Evolutionary conservation across 306 rosid species (phyloP), one percentile per base, ranked within the genome.

Genomic region (Alnus rubra): DNA sequence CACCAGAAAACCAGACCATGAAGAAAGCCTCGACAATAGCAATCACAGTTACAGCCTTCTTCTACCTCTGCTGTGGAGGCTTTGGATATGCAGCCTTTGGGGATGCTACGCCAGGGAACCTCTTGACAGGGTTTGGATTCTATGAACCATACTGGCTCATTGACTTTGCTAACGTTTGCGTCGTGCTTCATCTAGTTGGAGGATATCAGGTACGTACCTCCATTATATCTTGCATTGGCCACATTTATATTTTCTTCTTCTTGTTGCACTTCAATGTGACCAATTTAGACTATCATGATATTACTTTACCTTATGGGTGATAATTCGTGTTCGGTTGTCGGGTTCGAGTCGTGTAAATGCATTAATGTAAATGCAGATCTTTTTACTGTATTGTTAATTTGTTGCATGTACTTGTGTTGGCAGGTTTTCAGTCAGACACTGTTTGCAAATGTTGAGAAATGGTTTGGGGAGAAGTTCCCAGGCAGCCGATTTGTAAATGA

Each of bases 51-150:
- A 89, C 94, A 33, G 89, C 96, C 23, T 53, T 86, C 69, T 90
- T 93, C 86, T 93, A 90, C 86, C 80, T 93, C 47, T 82, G 81
- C 9, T 93, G 96, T 51, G 97, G 94, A 48, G 81, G 91, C 58
- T 67, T 71, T 52, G 97, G 97, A 50, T 92, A 91, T 77, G 97
- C 97, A 52, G 97, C 97, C 76, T 90, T 93, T 76, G 97, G 97
- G 39, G 75, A 86, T 54, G 71, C 45, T 23, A 84, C 96, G 3
- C 96, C 97, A 1, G 96, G 94, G 72, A 91, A 93, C 74, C 91
- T 93, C 73, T 76, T 93, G 59, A 87, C 90, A 0, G 97, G 96
- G 14, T 93, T 93, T 76, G 82, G 84, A 53, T 60, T 45, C 67
- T 69, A 79, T 56, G 82, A 80, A 81, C 88, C 87, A 51, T 84